Evolutionary conservation across 208 protist species (phyloP), one percentile per base, ranked within the genome.

Genomic region (Kentomonas sorsogonicus): DNA sequence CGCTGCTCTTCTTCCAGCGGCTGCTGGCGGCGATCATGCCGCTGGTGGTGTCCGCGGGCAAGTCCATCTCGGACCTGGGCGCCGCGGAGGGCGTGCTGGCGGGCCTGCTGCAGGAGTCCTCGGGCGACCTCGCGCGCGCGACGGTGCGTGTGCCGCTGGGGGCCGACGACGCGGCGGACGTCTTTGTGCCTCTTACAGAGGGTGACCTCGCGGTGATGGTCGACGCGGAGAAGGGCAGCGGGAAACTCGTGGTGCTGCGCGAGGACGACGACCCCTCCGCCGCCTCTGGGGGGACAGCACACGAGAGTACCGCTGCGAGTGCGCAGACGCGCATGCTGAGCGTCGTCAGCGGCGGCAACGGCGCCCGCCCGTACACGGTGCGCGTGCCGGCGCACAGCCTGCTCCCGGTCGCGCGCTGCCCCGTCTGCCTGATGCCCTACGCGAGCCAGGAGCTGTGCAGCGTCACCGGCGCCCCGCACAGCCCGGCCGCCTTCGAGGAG

Each of bases 151-250:
- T 87, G n/a, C 69, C 74, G 11, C 51, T 87, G n/a, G 18, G 20
- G 7, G 57, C 67, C 1, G 41, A 38, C 2, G 53, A 63, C 18
- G 33, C 36, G 6, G 22, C 22, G 7, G 26, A 45, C 3, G 29
- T 69, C 15, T 47, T 74, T 29, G 36, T 48, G 9, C 34, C 63
- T 2, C 33, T 85, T 2, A 47, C 60, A 0, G 61, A 65, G 18
- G 74, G 67, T 27, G 77, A 85, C 45, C 5, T 85, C 27, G 77
- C 66, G 11, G 44, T 85, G 20, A 47, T 78, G 18, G 55, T 78
- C 9, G 54, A 54, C 33, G 73, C 79, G 38, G 70, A 74, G 36
- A 66, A 75, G 29, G 70, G 60, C 60, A 60, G 47, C 31, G 57
- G 63, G 18, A 39, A 43, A 4, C 33, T 47, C 25, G 54, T 55